Base-by-base conservation (phyloP, 2,329 filamentous ascomycete species). In the Hymenoscyphus repandus region DNA sequence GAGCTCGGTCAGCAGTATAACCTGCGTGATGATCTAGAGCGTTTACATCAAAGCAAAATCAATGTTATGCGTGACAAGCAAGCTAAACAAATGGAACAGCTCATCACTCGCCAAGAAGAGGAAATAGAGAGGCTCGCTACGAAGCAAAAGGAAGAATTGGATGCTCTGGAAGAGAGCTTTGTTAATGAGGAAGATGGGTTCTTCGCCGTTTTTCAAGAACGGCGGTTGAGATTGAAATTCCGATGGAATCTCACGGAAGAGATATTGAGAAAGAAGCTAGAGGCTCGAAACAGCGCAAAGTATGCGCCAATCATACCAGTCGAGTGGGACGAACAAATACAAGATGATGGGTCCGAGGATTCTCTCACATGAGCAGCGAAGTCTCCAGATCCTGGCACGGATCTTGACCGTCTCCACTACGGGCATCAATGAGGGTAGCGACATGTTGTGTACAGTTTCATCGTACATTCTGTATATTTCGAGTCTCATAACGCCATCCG, bases 31-130 rank as follows among this genome's bases (percentile, higher is more conserved):
- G 76, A 76, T 55, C 76, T 84, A 72, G 75, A 77, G 53, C 74
- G 78, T 34, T 68, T 80, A 2, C 79, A 84, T 54, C 72, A 80
- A 58, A 72, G 77, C 36, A 79, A 78, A 62, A 82, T 85, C 63
- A 83, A 83, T 58, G 80, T 84, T 22, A 74, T 85, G 70, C 73
- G 81, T n/a, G 81, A 84, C 53, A 76, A 77, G 38, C 82, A 85
- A 62, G 73, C 78, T 1, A 82, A 81, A 61, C 72, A 76, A 30
- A 76, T 83, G 70, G 80, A 83, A 59, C 76, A 82, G 53, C 69
- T 84, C 3, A 64, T 78, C 1, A 71, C 75, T 36, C 71, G 75
- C 20, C 81, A 85, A 57, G 74, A 77, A 52, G 63, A 63, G 1
- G 80, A 84, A 59, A 60, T 78, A 45, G 66, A 70, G 20, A 70